Percentiles rank a stretch among this genome's conserved stretches.
These are phyloP conservation scores for Xerocomus spinulosus DNA, from an alignment of 768 basidiomycete genomes.

Conservation along the genomic window DNA sequence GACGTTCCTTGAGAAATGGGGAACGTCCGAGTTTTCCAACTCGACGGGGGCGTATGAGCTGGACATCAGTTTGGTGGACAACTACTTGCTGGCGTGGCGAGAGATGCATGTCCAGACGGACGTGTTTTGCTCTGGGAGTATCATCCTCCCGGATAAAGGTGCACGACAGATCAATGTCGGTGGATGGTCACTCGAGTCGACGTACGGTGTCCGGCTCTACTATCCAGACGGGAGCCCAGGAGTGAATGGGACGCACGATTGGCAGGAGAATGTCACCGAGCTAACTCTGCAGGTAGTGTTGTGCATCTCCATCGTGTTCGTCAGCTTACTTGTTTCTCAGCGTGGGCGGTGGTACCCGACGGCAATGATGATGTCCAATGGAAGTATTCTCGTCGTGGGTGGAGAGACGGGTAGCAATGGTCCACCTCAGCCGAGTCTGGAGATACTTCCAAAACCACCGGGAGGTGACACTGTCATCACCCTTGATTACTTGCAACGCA, in stretches of 20 bases:
- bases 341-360: conserved; percentile 70
- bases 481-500: conserved; percentile 63
- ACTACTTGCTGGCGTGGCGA: conserved; percentile 55
- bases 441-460: conserved; percentile 61
- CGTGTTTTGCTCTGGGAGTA: conserved; percentile 73
- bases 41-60: conserved; percentile 78
- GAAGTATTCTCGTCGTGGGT: conserved; percentile 68
- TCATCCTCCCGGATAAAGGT: conserved; percentile 71
- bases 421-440: conserved; percentile 59
- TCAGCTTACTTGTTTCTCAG: conserved; percentile 28
- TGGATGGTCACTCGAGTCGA: conserved; percentile 64
- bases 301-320: too few relatives aligned
- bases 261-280: conserved; percentile 65
- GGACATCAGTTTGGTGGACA: conserved; percentile 52
- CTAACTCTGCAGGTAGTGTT: conserved; percentile 57
- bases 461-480: conserved; percentile 60
- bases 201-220: conserved; percentile 69
- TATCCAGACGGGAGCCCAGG: conserved; percentile 65
- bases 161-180: conserved; percentile 34
- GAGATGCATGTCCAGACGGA: conserved; percentile 73
- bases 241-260: conserved; percentile 70
- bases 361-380: conserved; percentile 66
- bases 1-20: conserved; percentile 70
- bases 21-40: conserved; percentile 58
- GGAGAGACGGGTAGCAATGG: conserved; percentile 73